Conservation (phyloP, 140 eudicot species). For the Bidens hawaiensis region DNA sequence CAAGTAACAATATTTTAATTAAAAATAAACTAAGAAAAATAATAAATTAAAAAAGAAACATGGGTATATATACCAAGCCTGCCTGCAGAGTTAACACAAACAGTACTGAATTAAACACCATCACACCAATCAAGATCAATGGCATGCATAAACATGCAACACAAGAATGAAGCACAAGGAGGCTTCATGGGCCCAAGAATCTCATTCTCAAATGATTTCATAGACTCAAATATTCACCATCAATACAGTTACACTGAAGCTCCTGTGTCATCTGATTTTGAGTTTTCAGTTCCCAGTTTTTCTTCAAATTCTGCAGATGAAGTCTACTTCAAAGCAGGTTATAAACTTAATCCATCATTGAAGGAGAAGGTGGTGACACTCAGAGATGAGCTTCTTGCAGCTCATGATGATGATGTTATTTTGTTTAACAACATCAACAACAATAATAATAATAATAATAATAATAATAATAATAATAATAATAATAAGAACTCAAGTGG, state of each 20-base stretch:
- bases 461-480: constrained; percentile 4
- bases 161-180: constrained; percentile 54
- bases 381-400: constrained; percentile 71
- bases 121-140: constrained; percentile 16
- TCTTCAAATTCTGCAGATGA: constrained; percentile 66
- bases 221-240: constrained; percentile 40
- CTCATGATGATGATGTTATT: constrained; percentile 20
- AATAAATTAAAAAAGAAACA: no score
- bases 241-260: constrained; percentile 60
- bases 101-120: no score
- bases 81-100: no score
- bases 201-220: constrained; percentile 84
- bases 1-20: no score
- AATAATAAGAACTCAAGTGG: constrained; percentile 31
- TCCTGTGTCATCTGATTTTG: constrained; percentile 84
- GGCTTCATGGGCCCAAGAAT: constrained; percentile 70
- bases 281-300: constrained; percentile 50
- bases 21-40: no score
- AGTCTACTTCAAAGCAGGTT: constrained; percentile 46
- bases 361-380: constrained; percentile 49
- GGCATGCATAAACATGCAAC: constrained; percentile 76
- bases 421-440: no score
- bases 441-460: no score
- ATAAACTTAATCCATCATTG: constrained; percentile 60
- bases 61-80: not conserved